Percentiles rank a stretch among this genome's conserved stretches.
Conservation (phyloP, 2,329 filamentous ascomycete species). For the Aspergillus ibericus region DNA sequence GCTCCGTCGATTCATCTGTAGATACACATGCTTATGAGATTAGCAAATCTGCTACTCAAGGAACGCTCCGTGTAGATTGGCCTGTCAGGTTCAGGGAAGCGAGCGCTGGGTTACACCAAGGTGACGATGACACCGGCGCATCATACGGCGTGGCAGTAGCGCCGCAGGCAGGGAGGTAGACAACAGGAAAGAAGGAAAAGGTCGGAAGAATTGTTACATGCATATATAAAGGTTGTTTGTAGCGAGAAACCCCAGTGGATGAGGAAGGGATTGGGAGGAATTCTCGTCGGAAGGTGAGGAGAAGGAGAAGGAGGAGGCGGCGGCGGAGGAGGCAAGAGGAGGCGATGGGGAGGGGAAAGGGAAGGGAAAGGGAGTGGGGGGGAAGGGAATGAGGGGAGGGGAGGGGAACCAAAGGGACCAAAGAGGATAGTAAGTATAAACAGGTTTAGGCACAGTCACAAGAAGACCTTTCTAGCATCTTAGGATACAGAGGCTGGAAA, state of each 20-base stretch:
- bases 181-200: conserved; percentile 14
- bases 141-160: conserved; percentile 33
- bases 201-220: conserved; percentile 22
- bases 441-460: conserved; percentile 27
- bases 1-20: conserved; percentile 40
- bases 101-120: conserved; percentile 36
- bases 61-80: conserved; percentile 27
- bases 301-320: conserved; percentile 7
- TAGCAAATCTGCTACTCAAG: conserved; percentile 37
- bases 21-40: conserved; percentile 37
- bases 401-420: conserved; percentile 1
- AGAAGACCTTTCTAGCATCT: conserved; percentile 20
- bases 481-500: conserved; percentile 23
- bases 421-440: conserved; percentile 21
- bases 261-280: conserved; percentile 8
- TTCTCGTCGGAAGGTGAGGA: conserved; percentile 4
- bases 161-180: conserved; percentile 24
- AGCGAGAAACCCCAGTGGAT: conserved; percentile 10
- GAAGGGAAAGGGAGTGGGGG: conserved; percentile 1
- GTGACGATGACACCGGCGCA: conserved; percentile 40
- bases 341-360: background rate
- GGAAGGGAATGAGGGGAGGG: background rate
- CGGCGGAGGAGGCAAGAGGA: conserved; percentile 3
- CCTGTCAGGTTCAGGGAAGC: conserved; percentile 32
- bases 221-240: conserved; percentile 17